Evolutionary conservation across 1,284 basidiomycete species (phyloP).

Genomic region (Serendipita sp.): DNA sequence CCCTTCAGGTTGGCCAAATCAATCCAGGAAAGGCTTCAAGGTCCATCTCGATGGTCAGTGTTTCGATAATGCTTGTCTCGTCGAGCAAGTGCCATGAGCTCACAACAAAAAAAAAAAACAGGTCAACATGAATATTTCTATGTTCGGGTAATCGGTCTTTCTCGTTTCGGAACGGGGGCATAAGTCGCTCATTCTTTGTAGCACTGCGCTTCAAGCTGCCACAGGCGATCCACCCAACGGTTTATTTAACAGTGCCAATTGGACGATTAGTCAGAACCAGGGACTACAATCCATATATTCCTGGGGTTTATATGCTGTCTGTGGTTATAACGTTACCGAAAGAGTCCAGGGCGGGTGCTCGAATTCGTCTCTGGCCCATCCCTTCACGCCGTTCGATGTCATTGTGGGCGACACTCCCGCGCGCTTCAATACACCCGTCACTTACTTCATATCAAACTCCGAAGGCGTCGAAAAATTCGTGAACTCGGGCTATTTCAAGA

Average conservation of each 20-base stretch:
- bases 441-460: background rate
- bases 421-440: constrained; percentile 11
- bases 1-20: constrained; percentile 61
- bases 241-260: background rate
- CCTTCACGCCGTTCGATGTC: constrained; percentile 45
- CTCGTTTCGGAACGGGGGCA: constrained; percentile 6
- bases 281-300: constrained; percentile 8
- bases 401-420: constrained; percentile 55
- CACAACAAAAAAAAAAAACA: constrained; percentile 19
- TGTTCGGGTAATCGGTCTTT: constrained; percentile 40
- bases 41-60: constrained; percentile 51
- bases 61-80: constrained; percentile 12
- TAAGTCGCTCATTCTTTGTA: constrained; percentile 19
- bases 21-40: constrained; percentile 57
- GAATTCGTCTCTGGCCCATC: constrained; percentile 40
- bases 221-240: constrained; percentile 43
- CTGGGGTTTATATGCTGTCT: constrained; percentile 8
- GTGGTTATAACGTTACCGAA: constrained; percentile 20
- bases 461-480: constrained; percentile 35
- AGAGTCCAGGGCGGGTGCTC: constrained; percentile 47
- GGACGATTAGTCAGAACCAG: background rate
- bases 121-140: constrained; percentile 54
- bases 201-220: constrained; percentile 34
- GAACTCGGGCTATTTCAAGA: constrained; percentile 46
- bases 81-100: background rate